Evolutionary conservation across 768 basidiomycete species (phyloP).

Genomic region (Sistotremastrum niveocremeum): DNA sequence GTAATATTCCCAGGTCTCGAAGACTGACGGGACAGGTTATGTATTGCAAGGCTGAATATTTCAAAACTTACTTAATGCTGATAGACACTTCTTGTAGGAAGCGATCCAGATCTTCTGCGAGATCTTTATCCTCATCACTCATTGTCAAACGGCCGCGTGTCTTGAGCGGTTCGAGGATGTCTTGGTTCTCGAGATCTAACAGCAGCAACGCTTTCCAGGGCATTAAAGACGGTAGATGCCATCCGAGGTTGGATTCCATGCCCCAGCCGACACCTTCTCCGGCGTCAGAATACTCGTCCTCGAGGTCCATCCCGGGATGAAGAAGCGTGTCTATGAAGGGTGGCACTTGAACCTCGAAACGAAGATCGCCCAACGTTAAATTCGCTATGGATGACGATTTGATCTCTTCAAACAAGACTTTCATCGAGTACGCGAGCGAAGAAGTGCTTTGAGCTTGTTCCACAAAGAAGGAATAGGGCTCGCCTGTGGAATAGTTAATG

Average conservation of each 20-base stretch:
- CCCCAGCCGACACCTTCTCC: conserved; percentile 40
- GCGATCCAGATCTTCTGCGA: conserved; percentile 48
- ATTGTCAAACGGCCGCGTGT: conserved; percentile 47
- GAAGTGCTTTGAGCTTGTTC: conserved; percentile 47
- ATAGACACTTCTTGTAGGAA: neutral
- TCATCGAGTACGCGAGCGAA: conserved; percentile 70
- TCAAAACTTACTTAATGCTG: neutral
- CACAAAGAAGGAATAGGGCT: conserved; percentile 43
- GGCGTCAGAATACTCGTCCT: conserved; percentile 37
- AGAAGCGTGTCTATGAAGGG: conserved; percentile 63
- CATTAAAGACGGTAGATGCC: conserved; percentile 56
- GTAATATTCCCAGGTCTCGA: conserved; percentile 61
- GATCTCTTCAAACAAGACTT: conserved; percentile 64
- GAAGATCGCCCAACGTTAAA: conserved; percentile 63
- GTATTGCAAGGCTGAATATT: neutral
- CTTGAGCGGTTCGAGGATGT: conserved; percentile 43
- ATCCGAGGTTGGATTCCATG: conserved; percentile 52
- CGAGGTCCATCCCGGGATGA: conserved; percentile 46
- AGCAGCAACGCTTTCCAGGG: conserved; percentile 91
- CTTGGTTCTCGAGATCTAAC: conserved; percentile 41
- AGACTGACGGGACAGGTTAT: conserved; percentile 28
- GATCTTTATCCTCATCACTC: conserved; percentile 46
- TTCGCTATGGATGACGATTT: conserved; percentile 66
- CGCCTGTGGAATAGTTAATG: conserved; percentile 26
- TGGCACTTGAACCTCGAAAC: conserved; percentile 78